Percentiles rank a stretch among this genome's conserved stretches.
Conservation (phyloP, 2,329 filamentous ascomycete genomes). For the Colletotrichum eleusines region DNA sequence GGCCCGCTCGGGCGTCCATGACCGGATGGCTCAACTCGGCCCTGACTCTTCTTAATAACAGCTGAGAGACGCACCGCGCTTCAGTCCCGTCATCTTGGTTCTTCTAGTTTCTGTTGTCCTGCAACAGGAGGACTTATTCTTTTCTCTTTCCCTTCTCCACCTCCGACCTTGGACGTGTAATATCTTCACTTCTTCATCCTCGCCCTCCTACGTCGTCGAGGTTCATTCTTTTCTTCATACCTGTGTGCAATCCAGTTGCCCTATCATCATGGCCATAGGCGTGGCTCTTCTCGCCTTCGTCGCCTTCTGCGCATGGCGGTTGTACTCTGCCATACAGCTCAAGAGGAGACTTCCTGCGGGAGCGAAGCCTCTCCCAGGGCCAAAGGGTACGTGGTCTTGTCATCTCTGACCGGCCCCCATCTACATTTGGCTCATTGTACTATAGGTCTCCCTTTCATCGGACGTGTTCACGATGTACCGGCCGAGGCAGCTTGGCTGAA, state of each 20-base stretch:
- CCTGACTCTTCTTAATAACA: constrained; percentile 40
- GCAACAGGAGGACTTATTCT: constrained; percentile 29
- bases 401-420: neutral
- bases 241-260: constrained; percentile 11
- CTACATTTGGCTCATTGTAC: constrained; percentile 31
- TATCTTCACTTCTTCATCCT: constrained; percentile 2
- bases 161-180: constrained; percentile 12
- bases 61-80: constrained; percentile 31
- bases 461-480: constrained; percentile 60
- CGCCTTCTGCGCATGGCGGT: constrained; percentile 37
- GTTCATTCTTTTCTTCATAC: neutral
- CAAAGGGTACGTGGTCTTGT: constrained; percentile 43
- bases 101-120: constrained; percentile 28
- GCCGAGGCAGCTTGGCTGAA: constrained; percentile 58
- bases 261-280: constrained; percentile 33
- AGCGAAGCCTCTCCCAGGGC: constrained; percentile 47
- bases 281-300: constrained; percentile 38
- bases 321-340: constrained; percentile 32
- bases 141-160: constrained; percentile 19
- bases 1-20: constrained; percentile 35
- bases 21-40: constrained; percentile 35
- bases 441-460: constrained; percentile 57
- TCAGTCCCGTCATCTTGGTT: constrained; percentile 23
- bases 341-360: constrained; percentile 46
- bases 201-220: neutral